phyloP scores from a whole-genome alignment of 192 early-diverging fungal genomes.

The Coemansia sp. region DNA sequence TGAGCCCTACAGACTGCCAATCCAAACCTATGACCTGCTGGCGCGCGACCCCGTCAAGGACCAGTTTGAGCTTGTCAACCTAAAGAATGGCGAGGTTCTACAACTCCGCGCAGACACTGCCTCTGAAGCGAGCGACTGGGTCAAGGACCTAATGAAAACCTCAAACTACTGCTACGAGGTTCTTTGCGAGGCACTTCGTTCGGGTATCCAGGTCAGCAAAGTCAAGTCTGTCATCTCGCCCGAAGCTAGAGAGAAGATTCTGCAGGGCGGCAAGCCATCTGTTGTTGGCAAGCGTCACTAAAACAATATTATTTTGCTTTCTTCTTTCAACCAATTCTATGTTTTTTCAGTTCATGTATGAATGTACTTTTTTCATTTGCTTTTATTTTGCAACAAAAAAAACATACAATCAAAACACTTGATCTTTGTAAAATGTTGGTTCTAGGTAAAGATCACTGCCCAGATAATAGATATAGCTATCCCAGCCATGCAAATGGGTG shows the following conservation, averaged over 20 bases:
- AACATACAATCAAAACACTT: too few species aligned
- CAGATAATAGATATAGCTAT: too few species aligned
- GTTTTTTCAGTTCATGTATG: neutral
- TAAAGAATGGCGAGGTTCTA: slow-evolving; percentile 50
- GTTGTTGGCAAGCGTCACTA: slow-evolving; percentile 36
- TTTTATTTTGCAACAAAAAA: too few species aligned
- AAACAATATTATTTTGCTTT: neutral
- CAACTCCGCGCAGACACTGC: slow-evolving; percentile 48
- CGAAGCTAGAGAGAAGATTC: slow-evolving; percentile 41
- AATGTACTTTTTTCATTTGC: neutral
- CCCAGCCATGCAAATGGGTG: neutral
- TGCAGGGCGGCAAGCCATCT: slow-evolving; percentile 46
- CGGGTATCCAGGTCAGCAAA: slow-evolving; percentile 54
- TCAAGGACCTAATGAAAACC: slow-evolving; percentile 49
- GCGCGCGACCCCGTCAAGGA: slow-evolving; percentile 50
- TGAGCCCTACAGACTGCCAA: slow-evolving; percentile 50
- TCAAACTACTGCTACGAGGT: slow-evolving; percentile 51
- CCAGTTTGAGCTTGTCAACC: slow-evolving; percentile 53
- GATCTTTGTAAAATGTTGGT: too few species aligned
- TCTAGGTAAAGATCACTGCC: too few species aligned
- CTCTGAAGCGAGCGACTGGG: slow-evolving; percentile 45
- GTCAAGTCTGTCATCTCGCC: slow-evolving; percentile 53
- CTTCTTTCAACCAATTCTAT: neutral
- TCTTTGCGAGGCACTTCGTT: slow-evolving; percentile 48
- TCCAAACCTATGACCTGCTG: slow-evolving; percentile 51